Evolutionary conservation across 495 filamentous ascomycete species (phyloP).

Genomic region (Aspergillus funiculosus): DNA sequence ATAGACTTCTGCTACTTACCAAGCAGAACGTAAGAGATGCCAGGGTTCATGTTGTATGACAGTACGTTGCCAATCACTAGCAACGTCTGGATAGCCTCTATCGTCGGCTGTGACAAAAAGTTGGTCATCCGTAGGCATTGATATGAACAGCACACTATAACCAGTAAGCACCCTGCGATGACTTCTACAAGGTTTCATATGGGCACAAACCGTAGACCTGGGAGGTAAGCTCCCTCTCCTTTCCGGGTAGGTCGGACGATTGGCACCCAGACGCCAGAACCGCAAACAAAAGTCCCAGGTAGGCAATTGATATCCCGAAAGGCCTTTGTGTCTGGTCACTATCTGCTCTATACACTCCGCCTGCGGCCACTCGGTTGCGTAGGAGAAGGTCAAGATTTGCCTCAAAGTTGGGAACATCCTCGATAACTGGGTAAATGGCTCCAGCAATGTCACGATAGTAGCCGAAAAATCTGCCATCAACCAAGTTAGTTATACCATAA

Average conservation of each 20-base stretch:
- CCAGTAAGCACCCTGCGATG: conserved; percentile 9
- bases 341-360: conserved; percentile 37
- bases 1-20: conserved; percentile 23
- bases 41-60: conserved; percentile 63
- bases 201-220: conserved; percentile 47
- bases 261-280: conserved; percentile 78
- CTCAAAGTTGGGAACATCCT: conserved; percentile 66
- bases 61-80: conserved; percentile 55
- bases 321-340: conserved; percentile 32
- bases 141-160: conserved; percentile 54
- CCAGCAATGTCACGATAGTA: conserved; percentile 76
- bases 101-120: conserved; percentile 52
- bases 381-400: conserved; percentile 62
- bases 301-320: conserved; percentile 59
- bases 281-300: conserved; percentile 68
- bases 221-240: conserved; percentile 52
- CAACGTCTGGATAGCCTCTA: conserved; percentile 54
- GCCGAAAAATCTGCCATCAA: conserved; percentile 54
- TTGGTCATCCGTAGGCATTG: conserved; percentile 60
- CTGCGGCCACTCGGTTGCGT: conserved; percentile 52
- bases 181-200: background rate
- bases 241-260: conserved; percentile 61
- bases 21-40: conserved; percentile 53
- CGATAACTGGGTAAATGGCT: conserved; percentile 76
- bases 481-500: background rate